phyloP scores from a whole-genome alignment of 2,329 filamentous ascomycete species.

The Drechslerella dactyloides region DNA sequence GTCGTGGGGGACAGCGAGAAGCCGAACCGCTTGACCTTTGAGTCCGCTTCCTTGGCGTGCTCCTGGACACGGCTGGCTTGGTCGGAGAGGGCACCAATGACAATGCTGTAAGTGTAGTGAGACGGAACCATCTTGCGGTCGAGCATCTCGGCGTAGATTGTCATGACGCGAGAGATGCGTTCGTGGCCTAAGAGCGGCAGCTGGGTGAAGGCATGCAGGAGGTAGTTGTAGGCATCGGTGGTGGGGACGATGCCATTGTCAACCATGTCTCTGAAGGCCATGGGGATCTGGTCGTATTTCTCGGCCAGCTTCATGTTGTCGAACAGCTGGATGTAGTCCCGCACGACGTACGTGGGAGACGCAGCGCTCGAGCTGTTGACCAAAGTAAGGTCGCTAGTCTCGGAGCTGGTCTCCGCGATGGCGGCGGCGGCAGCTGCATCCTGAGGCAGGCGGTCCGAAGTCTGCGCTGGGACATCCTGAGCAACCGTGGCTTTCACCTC shows the following conservation, averaged over 20 bases:
- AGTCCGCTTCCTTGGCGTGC: conserved; percentile 75
- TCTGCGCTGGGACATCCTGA: not conserved
- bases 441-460: not conserved
- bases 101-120: conserved; percentile 82
- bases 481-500: conserved; percentile 13
- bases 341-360: conserved; percentile 68
- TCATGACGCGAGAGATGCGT: conserved; percentile 86
- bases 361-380: conserved; percentile 60
- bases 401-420: conserved; percentile 53
- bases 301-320: conserved; percentile 73
- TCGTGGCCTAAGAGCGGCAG: conserved; percentile 79
- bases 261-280: conserved; percentile 88
- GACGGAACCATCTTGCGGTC: conserved; percentile 81
- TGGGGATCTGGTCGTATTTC: conserved; percentile 85
- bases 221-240: conserved; percentile 86
- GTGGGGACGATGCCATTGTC: conserved; percentile 80
- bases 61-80: conserved; percentile 79
- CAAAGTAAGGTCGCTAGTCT: conserved; percentile 59
- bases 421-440: conserved; percentile 1
- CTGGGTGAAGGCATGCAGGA: conserved; percentile 82
- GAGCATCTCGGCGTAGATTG: conserved; percentile 97
- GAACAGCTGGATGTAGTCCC: conserved; percentile 78
- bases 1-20: conserved; percentile 64
- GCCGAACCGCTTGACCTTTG: conserved; percentile 82
- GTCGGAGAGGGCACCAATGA: conserved; percentile 80